Evolutionary conservation across 1,284 basidiomycete species (phyloP), one percentile per base, ranked within the genome.

Genomic region (Sporisorium graminicola): DNA sequence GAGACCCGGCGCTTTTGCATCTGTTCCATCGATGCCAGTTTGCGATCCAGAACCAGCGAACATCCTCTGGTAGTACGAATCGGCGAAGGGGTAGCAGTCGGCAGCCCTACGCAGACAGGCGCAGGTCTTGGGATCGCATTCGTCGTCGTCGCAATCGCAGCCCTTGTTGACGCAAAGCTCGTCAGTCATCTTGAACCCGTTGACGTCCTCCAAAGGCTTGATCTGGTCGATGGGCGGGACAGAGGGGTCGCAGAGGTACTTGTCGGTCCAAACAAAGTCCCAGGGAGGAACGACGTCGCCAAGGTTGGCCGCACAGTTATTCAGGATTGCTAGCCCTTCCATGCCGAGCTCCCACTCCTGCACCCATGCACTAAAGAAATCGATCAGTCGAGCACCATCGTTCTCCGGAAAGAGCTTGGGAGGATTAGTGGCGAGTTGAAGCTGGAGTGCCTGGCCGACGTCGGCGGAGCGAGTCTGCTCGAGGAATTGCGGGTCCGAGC

Each of bases 261-360:
- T 46, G 58, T 82, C 70, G 2, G 60, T 65, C 67, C 68, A 82
- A 20, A 29, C 53, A 49, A 80, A 82, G 50, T 82, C 74, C 65
- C 58, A 77, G 1, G 80, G 74, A 18, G 81, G 81, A 20, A 73
- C 58, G n/a, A 65, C 73, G 18, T 82, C 75, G 47, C 53, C 46
- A 12, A 74, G 42, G 10, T 60, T 55, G 9, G 37, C 22, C 5
- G 47, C 31, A 27, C 31, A 9, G 1, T 8, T 16, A 24, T 78
- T 76, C n/a, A 35, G 22, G 24, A 80, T 42, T 9, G 50, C 58
- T 13, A 82, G 44, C 1, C 67, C 71, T 5, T 43, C 26, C 22
- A 53, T 52, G 20, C 69, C 52, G 40, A 44, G 16, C 51, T 79
- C 77, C 52, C 59, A 50, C 27, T 78, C 67, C 14, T 67, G 43